Percentiles rank a stretch among this genome's conserved stretches.
Evolutionary conservation across 169 alveolate species (phyloP).

Genomic region (Eimeria acervulina): DNA sequence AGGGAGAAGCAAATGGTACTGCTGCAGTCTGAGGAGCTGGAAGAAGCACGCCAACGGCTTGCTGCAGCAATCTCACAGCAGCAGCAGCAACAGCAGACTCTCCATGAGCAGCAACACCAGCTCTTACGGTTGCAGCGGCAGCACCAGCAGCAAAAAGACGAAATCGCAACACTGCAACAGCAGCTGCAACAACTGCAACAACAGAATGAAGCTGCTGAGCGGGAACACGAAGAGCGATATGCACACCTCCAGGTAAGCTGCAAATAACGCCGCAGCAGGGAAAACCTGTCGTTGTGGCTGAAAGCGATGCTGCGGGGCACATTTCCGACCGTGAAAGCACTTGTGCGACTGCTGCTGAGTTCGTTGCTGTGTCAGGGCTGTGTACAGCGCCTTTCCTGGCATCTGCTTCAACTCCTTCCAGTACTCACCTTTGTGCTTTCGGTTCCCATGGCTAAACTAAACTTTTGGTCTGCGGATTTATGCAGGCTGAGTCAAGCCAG

Average conservation of each 20-base stretch:
- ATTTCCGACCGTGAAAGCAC: not conserved
- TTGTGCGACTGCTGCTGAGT: not conserved
- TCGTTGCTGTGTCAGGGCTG: not conserved
- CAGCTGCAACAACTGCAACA: conserved; percentile 50
- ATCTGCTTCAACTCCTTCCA: not conserved
- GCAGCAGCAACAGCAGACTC: conserved; percentile 58
- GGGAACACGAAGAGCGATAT: conserved; percentile 51
- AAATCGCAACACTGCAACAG: conserved; percentile 12
- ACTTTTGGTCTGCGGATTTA: not conserved
- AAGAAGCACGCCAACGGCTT: conserved; percentile 51
- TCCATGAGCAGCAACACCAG: conserved; percentile 65
- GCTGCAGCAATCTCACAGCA: conserved; percentile 26
- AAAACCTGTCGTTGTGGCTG: not conserved
- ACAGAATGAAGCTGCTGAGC: conserved; percentile 43
- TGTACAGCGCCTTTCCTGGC: not conserved
- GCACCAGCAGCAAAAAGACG: conserved; percentile 61
- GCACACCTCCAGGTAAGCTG: conserved; percentile 36
- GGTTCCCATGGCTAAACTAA: not conserved
- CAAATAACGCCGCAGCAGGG: not conserved
- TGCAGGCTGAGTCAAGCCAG: conserved; percentile 70
- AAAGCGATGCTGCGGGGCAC: not conserved
- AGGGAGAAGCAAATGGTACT: conserved; percentile 63
- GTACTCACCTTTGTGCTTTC: not conserved
- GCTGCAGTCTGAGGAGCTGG: conserved; percentile 61
- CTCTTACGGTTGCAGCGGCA: conserved; percentile 37